phyloP scores from a whole-genome alignment of 2,329 filamentous ascomycete genomes.

The Fusarium bactridioides region DNA sequence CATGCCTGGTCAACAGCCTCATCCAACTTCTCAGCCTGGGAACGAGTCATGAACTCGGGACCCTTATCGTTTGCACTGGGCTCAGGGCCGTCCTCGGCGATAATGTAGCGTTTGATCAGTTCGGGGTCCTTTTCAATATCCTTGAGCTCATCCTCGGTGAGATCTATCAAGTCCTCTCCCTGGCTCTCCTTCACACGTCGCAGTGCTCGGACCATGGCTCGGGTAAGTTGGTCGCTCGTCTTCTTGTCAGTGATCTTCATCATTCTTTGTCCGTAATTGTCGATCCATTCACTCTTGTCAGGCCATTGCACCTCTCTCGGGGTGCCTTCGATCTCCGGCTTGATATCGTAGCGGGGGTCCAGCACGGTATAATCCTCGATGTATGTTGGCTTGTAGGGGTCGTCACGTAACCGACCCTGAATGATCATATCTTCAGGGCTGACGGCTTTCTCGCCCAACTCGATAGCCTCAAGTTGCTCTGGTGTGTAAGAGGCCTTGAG shows the following conservation, averaged over 20 bases:
- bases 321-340: slow-evolving; percentile 58
- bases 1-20: slow-evolving; percentile 49
- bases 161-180: slow-evolving; percentile 55
- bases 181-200: slow-evolving; percentile 52
- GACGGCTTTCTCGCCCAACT: slow-evolving; percentile 81
- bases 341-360: slow-evolving; percentile 80
- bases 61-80: slow-evolving; percentile 38
- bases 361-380: slow-evolving; percentile 83
- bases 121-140: slow-evolving; percentile 52
- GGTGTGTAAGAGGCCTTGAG: slow-evolving; percentile 77
- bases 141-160: slow-evolving; percentile 59
- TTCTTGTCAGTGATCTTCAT: slow-evolving; percentile 52
- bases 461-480: slow-evolving; percentile 81
- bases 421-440: slow-evolving; percentile 75
- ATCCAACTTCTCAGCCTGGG: slow-evolving; percentile 49
- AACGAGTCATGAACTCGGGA: slow-evolving; percentile 44
- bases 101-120: slow-evolving; percentile 49
- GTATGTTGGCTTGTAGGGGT: slow-evolving; percentile 77
- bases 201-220: slow-evolving; percentile 53
- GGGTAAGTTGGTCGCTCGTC: slow-evolving; percentile 52
- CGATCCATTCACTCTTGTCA: slow-evolving; percentile 64
- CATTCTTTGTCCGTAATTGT: slow-evolving; percentile 63
- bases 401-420: slow-evolving; percentile 75
- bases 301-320: slow-evolving; percentile 65
- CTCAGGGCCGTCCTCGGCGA: slow-evolving; percentile 42